Conservation (phyloP, 768 basidiomycete genomes). For the Favolaschia claudopus region DNA sequence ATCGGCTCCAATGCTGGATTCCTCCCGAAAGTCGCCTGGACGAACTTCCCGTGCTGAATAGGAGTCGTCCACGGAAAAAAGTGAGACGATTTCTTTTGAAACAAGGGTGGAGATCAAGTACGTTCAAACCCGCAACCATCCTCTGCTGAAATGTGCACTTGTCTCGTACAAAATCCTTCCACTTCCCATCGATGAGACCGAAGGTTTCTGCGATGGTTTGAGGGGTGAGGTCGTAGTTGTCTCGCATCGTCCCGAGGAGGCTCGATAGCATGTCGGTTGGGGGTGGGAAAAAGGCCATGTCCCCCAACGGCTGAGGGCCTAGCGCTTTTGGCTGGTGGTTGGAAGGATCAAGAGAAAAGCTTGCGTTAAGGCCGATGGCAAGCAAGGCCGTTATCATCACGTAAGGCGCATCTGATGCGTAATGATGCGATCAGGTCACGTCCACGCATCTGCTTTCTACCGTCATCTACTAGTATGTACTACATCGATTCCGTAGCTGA, state of each 20-base stretch:
- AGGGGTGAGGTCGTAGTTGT: not conserved
- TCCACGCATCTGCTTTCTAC: no score
- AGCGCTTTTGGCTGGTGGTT: no score
- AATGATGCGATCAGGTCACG: no score
- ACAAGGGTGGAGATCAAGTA: not conserved
- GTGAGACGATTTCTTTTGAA: no score
- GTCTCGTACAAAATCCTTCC: slow-evolving; percentile 18
- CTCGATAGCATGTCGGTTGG: slow-evolving; percentile 12
- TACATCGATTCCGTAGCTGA: no score
- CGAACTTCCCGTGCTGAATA: slow-evolving; percentile 17
- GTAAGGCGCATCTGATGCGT: no score
- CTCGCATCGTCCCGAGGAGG: slow-evolving; percentile 8
- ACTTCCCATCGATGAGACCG: slow-evolving; percentile 18
- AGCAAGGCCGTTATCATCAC: no score
- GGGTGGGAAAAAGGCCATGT: slow-evolving; percentile 14
- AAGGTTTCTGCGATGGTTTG: slow-evolving; percentile 14
- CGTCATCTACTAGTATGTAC: no score
- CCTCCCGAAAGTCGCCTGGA: slow-evolving; percentile 11
- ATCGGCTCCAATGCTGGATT: slow-evolving; percentile 14
- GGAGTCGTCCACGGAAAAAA: not conserved
- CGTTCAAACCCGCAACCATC: slow-evolving; percentile 16
- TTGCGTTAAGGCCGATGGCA: no score
- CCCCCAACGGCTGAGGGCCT: no score
- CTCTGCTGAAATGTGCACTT: slow-evolving; percentile 7
- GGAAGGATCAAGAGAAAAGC: no score